Percentiles rank a stretch among this genome's conserved stretches.
phyloP scores from a whole-genome alignment of 371 early-diverging fungal genomes.

The Vairimorpha ceranae region DNA sequence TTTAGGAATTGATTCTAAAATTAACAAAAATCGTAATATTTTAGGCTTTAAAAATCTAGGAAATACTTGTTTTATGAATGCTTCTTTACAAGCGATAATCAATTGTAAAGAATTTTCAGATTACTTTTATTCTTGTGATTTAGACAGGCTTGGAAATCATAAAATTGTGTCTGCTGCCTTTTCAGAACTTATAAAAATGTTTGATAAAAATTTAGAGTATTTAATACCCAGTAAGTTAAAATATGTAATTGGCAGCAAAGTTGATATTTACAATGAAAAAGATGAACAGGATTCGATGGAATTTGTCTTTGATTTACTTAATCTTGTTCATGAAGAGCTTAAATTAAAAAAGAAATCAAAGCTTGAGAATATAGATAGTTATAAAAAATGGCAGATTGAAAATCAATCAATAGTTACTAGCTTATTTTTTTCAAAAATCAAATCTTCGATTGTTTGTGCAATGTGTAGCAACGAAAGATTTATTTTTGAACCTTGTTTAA shows the following conservation, averaged over 20 bases:
- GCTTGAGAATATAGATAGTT: background rate
- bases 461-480: slow-evolving; percentile 73
- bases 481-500: slow-evolving; percentile 80
- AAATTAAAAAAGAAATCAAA: slow-evolving; percentile 1
- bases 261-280: slow-evolving; percentile 67
- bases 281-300: slow-evolving; percentile 72
- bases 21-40: background rate
- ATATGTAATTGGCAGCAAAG: slow-evolving; percentile 58
- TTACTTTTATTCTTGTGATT: slow-evolving; percentile 61
- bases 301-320: slow-evolving; percentile 68
- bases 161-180: slow-evolving; percentile 70
- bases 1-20: slow-evolving; percentile 7
- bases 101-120: slow-evolving; percentile 73
- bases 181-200: slow-evolving; percentile 67
- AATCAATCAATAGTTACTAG: slow-evolving; percentile 82
- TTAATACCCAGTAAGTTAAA: slow-evolving; percentile 30
- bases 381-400: background rate
- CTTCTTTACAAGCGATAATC: slow-evolving; percentile 83
- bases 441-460: slow-evolving; percentile 71
- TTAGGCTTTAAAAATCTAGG: slow-evolving; percentile 72
- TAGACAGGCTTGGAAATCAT: slow-evolving; percentile 64
- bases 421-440: slow-evolving; percentile 73
- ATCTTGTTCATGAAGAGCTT: slow-evolving; percentile 70
- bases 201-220: slow-evolving; percentile 63
- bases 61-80: slow-evolving; percentile 96